phyloP scores from a whole-genome alignment of 176 grass and related monocot species.

The Oryza punctata region DNA sequence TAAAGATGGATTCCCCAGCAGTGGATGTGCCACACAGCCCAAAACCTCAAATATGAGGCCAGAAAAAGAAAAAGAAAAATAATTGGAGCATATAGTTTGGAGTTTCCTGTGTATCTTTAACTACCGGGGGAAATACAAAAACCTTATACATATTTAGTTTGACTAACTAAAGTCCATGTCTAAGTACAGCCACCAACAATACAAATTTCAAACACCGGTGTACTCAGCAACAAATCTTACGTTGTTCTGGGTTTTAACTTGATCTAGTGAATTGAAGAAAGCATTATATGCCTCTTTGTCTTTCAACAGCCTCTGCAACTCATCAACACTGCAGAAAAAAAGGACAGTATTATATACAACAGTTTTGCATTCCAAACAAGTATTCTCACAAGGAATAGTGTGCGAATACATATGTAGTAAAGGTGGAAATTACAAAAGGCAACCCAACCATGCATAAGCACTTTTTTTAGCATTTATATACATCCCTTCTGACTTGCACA shows the following conservation, averaged over 20 bases:
- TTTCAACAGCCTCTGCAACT: conserved; percentile 81
- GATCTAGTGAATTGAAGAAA: conserved; percentile 97
- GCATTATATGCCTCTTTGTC: conserved; percentile 82
- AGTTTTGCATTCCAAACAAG: conserved; percentile 5
- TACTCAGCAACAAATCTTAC: conserved; percentile 58
- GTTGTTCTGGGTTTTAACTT: conserved; percentile 98
- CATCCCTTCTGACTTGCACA: not conserved
- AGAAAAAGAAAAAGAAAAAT: not conserved
- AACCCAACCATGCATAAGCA: not conserved
- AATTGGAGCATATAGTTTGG: not conserved
- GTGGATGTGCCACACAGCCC: not conserved
- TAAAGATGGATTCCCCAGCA: too few relatives aligned
- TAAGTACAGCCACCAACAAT: conserved; percentile 22
- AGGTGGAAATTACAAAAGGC: too few relatives aligned
- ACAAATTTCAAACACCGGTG: conserved; percentile 33
- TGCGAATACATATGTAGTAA: conserved; percentile 9
- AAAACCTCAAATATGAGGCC: not conserved
- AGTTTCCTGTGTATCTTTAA: not conserved
- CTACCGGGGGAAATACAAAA: not conserved
- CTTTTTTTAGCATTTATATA: conserved; percentile 3
- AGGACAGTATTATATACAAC: not conserved
- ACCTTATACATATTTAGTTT: not conserved
- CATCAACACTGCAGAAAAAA: conserved; percentile 72
- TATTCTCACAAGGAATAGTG: conserved; percentile 4
- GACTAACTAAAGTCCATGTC: not conserved